Conservation (phyloP, 768 basidiomycete genomes). For the Tricholoma bakamatsutake region DNA sequence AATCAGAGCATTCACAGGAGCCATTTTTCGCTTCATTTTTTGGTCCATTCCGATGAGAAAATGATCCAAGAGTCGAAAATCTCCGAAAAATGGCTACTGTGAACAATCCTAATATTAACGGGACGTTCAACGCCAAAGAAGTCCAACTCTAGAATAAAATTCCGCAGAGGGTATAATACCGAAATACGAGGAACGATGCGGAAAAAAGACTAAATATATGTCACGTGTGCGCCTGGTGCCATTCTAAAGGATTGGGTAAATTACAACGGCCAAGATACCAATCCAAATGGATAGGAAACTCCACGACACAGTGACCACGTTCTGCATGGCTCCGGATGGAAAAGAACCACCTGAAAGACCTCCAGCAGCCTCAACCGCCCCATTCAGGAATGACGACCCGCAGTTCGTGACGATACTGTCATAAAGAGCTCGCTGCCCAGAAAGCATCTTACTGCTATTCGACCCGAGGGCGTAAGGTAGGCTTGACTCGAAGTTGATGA, state of each 20-base stretch:
- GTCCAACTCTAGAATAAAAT: conserved; percentile 9
- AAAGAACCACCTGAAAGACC: conserved; percentile 37
- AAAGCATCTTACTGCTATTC: conserved; percentile 53
- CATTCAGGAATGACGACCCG: conserved; percentile 62
- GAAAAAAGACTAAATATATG: conserved; percentile 3
- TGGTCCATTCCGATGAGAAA: too few relatives aligned
- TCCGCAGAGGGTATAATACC: conserved; percentile 18
- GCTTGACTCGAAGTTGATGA: conserved; percentile 68
- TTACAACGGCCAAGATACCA: conserved; percentile 12
- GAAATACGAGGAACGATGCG: conserved; percentile 11
- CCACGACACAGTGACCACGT: conserved; percentile 20
- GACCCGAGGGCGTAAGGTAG: conserved; percentile 77
- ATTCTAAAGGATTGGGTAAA: conserved; percentile 13
- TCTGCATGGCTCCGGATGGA: conserved; percentile 17
- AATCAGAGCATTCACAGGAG: too few relatives aligned
- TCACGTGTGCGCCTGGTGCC: conserved; percentile 9
- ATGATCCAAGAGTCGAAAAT: too few relatives aligned
- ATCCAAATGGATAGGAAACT: conserved; percentile 14
- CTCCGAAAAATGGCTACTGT: too few relatives aligned
- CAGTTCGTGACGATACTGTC: conserved; percentile 55
- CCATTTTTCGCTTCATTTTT: too few relatives aligned
- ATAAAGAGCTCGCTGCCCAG: conserved; percentile 65
- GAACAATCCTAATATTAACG: neutral
- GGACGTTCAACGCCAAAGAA: conserved; percentile 4
- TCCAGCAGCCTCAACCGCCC: conserved; percentile 66